A percentile compares a stretch with the other conserved stretches of the same genome.
Evolutionary conservation across 2,329 filamentous ascomycete species (phyloP).

Genomic region (Cylindrodendrum hubeiense): DNA sequence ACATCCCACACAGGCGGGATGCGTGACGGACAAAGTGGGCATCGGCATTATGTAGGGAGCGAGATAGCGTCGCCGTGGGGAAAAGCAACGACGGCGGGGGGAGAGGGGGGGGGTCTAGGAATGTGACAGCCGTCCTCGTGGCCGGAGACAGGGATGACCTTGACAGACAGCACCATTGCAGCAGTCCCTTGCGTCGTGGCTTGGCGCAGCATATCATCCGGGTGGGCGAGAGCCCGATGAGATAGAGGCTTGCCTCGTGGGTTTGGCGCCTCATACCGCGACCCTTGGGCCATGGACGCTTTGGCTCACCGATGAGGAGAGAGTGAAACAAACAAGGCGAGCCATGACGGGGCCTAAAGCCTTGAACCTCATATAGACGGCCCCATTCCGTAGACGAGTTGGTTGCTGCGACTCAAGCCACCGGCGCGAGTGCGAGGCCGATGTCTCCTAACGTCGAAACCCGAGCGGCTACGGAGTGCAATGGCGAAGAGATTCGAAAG

Average conservation of each 20-base stretch:
- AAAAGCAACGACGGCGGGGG: slow-evolving; percentile 1
- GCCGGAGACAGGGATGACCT: background rate
- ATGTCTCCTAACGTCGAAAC: background rate
- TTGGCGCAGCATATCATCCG: background rate
- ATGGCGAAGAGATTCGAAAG: background rate
- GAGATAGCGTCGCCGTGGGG: background rate
- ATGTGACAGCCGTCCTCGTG: slow-evolving; percentile 11
- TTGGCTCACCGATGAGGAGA: background rate
- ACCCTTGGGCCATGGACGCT: background rate
- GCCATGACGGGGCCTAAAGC: background rate
- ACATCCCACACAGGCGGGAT: background rate
- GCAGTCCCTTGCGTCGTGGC: background rate
- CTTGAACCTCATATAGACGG: background rate
- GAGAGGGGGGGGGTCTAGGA: background rate
- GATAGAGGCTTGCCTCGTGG: background rate
- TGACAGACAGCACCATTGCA: slow-evolving; percentile 2
- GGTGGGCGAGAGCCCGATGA: background rate
- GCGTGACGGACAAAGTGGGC: background rate
- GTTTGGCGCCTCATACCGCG: background rate
- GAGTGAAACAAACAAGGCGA: background rate
- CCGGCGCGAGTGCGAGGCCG: background rate
- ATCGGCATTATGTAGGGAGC: background rate
- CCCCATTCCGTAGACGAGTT: background rate
- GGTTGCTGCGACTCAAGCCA: background rate
- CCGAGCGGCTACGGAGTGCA: background rate